Evolutionary conservation across 805 yeast genomes (phyloP), one percentile per base, ranked within the genome.

Genomic region (Zygotorulaspora danielsina): DNA sequence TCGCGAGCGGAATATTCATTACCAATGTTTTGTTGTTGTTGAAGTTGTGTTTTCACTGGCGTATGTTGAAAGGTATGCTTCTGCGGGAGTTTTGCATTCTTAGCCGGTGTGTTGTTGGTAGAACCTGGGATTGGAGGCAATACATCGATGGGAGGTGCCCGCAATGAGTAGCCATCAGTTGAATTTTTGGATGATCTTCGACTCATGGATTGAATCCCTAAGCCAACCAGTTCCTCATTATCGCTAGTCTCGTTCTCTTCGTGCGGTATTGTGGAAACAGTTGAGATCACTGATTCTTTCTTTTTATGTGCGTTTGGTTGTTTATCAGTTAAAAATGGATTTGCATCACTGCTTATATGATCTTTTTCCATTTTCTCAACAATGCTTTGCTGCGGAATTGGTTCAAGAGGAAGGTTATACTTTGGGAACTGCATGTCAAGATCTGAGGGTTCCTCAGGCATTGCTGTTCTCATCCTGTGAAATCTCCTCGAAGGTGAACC

Each of bases 111-210:
- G 27, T 51, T 55, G 5, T 45, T 49, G 10, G 46, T 42, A 5
- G 64, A 59, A 19, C 61, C 61, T 6, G 61, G 63, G 5, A 58
- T 57, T 2, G 59, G 41, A 4, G 63, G 59, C 31, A 57, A 17
- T 4, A 49, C 34, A 20, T 50, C 48, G 9, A 55, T 19, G 4
- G 47, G 50, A 16, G 52, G 53, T 3, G 55, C 47, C 24, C 43
- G 42, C 16, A 41, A 24, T 3, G 43, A 22, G 24, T 41, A 44
- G 10, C 40, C 33, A 17, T 38, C 40, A 11, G 24, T 9, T n/a
- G 25, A 19, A 19, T 45, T 20, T 10, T 32, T 19, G 12, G 36
- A 9, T 16, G 35, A 22, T 9, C 34, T 21, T 6, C 29, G 24
- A 13, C 38, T 44, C 19, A 37, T 33, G 2, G 45, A 35, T 25